Base-by-base conservation (phyloP, 192 early-diverging fungal genomes). In the Oehlia diaphana region DNA sequence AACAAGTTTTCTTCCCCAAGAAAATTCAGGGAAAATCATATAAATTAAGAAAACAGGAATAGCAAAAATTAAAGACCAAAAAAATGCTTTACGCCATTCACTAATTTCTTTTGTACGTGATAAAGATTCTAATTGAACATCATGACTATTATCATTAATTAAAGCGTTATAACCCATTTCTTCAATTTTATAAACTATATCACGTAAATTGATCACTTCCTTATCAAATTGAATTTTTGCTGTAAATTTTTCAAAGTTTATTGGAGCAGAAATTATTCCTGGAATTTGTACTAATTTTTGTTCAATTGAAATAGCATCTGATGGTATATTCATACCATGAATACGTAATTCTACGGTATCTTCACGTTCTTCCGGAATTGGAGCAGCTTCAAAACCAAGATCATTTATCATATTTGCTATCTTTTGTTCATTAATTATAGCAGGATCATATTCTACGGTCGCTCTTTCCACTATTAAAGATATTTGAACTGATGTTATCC, bases 291-390 rank as follows among this genome's bases (percentile, higher is more conserved):
- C 65, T 2, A 94, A 81, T 13, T 86, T 87, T 4, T 92, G 90
- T 80, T 97, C 96, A 68, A 99, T 92, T n/a, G 90, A 86, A 9
- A 88, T 89, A 53, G 93, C 93, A 79, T 95, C 96, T 67, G 90
- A 92, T 19, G 91, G 92, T 70, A 94, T 95, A 9, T 94, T 94
- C 96, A 99, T 97, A 23, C 96, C 96, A 75, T 92, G 95, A n/a
- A 99, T 90, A 66, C 92, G 89, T 23, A 99, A 88, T 73, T 89
- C 88, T 3, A 92, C 86, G 2, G 81, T 84, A 31, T 89, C 89
- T 44, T 90, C 63, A 35, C 75, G 78, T 21, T 85, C 82, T 1
- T 86, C 86, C 5, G 81, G 82, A n/a, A 95, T 79, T 9, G 88
- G 81, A 12, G 84, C 72, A 5, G 96, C 93, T 49, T 91, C 89